phyloP scores from a whole-genome alignment of 148 eudicot species.

The Rhododendron kiyosumense region DNA sequence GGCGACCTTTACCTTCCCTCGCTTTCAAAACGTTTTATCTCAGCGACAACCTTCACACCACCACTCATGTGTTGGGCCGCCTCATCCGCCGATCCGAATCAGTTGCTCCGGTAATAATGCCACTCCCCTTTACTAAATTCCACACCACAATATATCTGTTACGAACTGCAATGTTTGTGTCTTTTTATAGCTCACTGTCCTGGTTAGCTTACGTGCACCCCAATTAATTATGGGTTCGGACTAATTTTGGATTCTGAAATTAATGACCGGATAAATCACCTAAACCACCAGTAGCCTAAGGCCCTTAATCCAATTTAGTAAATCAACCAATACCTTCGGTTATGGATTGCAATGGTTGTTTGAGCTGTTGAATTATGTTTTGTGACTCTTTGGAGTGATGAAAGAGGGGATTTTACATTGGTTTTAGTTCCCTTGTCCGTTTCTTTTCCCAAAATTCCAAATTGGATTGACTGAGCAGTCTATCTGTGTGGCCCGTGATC shows the following conservation, averaged over 20 bases:
- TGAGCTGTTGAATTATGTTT: neutral
- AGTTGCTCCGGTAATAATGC: constrained; percentile 48
- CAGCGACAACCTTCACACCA: constrained; percentile 11
- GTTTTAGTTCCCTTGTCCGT: neutral
- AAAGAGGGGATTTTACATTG: neutral
- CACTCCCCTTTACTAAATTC: neutral
- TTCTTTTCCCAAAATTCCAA: neutral
- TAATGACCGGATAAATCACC: neutral
- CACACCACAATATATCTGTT: too few species aligned
- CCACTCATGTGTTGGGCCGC: constrained; percentile 14
- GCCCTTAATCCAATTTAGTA: too few species aligned
- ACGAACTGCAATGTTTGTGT: neutral
- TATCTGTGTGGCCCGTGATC: too few species aligned
- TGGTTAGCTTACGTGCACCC: too few species aligned
- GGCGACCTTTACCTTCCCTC: constrained; percentile 38
- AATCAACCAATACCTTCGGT: neutral
- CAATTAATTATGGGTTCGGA: neutral
- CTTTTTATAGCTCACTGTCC: neutral
- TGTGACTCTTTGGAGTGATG: neutral
- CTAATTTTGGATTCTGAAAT: neutral
- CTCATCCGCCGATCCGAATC: constrained; percentile 26
- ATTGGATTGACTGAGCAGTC: neutral
- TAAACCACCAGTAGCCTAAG: too few species aligned
- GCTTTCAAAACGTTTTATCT: constrained; percentile 25
- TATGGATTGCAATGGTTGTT: neutral